Conservation (phyloP, 2,329 filamentous ascomycete genomes). For the Rhynchosporium agropyri region DNA sequence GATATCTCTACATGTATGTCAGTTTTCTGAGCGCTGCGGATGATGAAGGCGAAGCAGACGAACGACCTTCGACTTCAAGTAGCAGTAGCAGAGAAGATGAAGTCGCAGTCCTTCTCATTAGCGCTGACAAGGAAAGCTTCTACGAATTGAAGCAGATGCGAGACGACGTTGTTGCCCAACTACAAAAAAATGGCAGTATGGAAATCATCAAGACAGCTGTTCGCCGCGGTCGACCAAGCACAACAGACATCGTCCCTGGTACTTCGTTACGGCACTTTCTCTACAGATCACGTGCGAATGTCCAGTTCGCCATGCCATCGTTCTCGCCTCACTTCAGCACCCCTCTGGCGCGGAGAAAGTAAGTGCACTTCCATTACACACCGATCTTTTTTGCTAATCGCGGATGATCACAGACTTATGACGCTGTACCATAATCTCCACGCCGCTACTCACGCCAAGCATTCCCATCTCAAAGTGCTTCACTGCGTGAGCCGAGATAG, state of each 20-base stretch:
- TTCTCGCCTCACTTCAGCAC: constrained; percentile 69
- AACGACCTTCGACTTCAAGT: constrained; percentile 66
- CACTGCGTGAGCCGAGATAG: constrained; percentile 76
- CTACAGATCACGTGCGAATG: constrained; percentile 92
- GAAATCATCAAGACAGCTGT: constrained; percentile 73
- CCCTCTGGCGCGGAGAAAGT: constrained; percentile 64
- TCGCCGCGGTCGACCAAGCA: constrained; percentile 68
- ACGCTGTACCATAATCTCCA: constrained; percentile 85
- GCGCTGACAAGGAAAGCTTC: constrained; percentile 90
- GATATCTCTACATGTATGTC: constrained; percentile 99
- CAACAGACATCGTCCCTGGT: constrained; percentile 77
- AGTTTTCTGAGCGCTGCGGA: constrained; percentile 78
- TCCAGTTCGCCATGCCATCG: constrained; percentile 92
- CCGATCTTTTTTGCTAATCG: background rate
- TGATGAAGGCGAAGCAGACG: constrained; percentile 44
- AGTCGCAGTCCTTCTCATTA: constrained; percentile 91
- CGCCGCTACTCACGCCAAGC: constrained; percentile 79
- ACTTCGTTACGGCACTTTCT: constrained; percentile 87
- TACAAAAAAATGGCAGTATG: constrained; percentile 76
- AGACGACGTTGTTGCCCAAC: constrained; percentile 64
- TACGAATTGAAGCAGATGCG: constrained; percentile 80
- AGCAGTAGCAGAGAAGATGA: constrained; percentile 72
- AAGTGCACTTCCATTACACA: constrained; percentile 29
- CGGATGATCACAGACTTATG: constrained; percentile 59
- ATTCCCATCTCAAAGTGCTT: constrained; percentile 82